A percentile compares a stretch with the other conserved stretches of the same genome.
phyloP scores from a whole-genome alignment of 1,284 basidiomycete species.

The Neonothopanus nambi region DNA sequence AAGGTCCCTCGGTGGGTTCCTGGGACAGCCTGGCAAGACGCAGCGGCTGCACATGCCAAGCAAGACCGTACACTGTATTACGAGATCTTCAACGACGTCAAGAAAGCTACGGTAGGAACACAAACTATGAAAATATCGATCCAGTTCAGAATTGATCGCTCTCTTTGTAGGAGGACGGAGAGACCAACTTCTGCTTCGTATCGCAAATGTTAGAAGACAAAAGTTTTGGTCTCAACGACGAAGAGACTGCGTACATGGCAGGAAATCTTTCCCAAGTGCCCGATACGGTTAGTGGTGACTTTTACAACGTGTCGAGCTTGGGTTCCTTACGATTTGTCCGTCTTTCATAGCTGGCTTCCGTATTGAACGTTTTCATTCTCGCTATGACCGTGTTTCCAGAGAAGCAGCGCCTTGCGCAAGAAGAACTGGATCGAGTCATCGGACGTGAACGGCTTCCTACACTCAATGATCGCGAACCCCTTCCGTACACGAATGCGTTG shows the following conservation, averaged over 20 bases:
- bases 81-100: neutral
- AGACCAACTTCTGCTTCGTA: slow-evolving; percentile 1
- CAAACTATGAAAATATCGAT: too few relatives aligned
- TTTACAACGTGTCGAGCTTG: too few relatives aligned
- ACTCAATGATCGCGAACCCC: neutral
- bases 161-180: neutral
- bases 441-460: neutral
- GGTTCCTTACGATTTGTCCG: too few relatives aligned
- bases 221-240: too few relatives aligned
- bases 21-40: slow-evolving; percentile 5
- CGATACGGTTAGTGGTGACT: slow-evolving; percentile 2
- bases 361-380: neutral
- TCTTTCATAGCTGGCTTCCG: neutral
- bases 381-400: slow-evolving; percentile 8
- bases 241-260: slow-evolving; percentile 2
- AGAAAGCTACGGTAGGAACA: too few relatives aligned
- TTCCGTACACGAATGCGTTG: slow-evolving; percentile 7
- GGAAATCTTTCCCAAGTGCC: neutral
- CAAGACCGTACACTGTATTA: neutral
- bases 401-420: slow-evolving; percentile 9
- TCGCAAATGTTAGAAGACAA: neutral
- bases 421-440: slow-evolving; percentile 9
- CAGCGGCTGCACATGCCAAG: neutral
- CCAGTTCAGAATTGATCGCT: too few relatives aligned
- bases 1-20: slow-evolving; percentile 18